phyloP scores from a whole-genome alignment of 768 basidiomycete species.

The Boletus rubropictus region DNA sequence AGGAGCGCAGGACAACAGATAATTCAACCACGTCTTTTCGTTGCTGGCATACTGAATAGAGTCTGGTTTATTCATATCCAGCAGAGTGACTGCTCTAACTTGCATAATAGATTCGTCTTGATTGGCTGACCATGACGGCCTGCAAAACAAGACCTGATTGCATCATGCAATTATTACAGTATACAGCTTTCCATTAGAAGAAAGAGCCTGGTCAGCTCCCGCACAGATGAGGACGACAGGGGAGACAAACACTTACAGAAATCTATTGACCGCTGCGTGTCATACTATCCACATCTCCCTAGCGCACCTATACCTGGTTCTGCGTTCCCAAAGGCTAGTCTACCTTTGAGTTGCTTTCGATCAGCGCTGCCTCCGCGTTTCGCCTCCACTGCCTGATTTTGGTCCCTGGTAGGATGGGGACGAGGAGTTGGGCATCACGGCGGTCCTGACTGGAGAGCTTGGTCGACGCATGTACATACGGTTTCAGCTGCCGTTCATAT shows the following conservation, averaged over 20 bases:
- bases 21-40: too few species aligned
- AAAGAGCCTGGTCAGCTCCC: too few species aligned
- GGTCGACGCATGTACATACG: conserved; percentile 26
- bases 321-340: not conserved
- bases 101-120: not conserved
- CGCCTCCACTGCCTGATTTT: conserved; percentile 25
- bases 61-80: too few species aligned
- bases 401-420: conserved; percentile 22
- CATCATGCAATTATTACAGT: conserved; percentile 1
- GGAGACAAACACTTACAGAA: not conserved
- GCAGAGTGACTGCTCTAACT: not conserved
- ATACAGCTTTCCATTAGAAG: too few species aligned
- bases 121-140: not conserved
- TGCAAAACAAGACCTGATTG: not conserved
- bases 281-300: not conserved
- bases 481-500: conserved; percentile 18
- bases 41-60: too few species aligned
- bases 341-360: not conserved
- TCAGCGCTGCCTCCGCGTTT: conserved; percentile 8
- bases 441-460: conserved; percentile 20
- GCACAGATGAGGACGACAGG: too few species aligned
- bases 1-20: too few species aligned
- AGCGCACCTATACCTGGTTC: not conserved
- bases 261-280: not conserved
- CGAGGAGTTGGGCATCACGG: conserved; percentile 23